These are phyloP conservation scores for Kodamaea ohmeri DNA, from an alignment of 1,139 yeast species.

Conservation along the genomic window DNA sequence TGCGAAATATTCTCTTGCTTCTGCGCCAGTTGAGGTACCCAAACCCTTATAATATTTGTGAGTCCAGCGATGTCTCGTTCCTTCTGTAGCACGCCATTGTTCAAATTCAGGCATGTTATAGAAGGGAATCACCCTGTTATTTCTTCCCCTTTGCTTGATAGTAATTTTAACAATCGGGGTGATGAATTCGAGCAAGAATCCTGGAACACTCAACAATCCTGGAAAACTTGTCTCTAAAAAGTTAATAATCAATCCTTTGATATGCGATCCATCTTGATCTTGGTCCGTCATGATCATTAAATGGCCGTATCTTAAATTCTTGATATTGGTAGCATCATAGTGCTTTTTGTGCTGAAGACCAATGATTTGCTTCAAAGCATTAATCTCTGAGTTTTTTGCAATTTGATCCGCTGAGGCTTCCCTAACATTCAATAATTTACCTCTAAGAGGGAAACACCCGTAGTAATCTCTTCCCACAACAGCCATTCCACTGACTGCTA, in stretches of 20 bases:
- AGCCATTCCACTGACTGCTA: slow-evolving; percentile 91
- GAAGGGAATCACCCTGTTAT: slow-evolving; percentile 61
- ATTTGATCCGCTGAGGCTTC: slow-evolving; percentile 96
- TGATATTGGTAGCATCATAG: slow-evolving; percentile 61
- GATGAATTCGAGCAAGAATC: slow-evolving; percentile 87
- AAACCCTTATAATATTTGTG: slow-evolving; percentile 98
- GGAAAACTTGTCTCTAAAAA: slow-evolving; percentile 94
- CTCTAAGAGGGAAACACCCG: slow-evolving; percentile 94
- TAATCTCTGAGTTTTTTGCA: slow-evolving; percentile 88
- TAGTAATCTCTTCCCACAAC: slow-evolving; percentile 95
- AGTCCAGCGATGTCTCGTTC: slow-evolving; percentile 74
- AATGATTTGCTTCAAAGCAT: slow-evolving; percentile 91
- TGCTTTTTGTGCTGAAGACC: slow-evolving; percentile 91
- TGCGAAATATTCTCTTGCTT: slow-evolving; percentile 86
- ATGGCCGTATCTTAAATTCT: slow-evolving; percentile 87
- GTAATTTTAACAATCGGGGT: slow-evolving; percentile 96
- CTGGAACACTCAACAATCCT: slow-evolving; percentile 86
- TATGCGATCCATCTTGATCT: slow-evolving; percentile 99
- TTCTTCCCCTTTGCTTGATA: slow-evolving; percentile 58
- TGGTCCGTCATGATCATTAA: slow-evolving; percentile 99
- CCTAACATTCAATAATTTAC: slow-evolving; percentile 91
- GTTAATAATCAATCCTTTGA: slow-evolving; percentile 92
- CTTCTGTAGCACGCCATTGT: slow-evolving; percentile 85
- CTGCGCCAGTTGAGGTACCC: slow-evolving; percentile 85
- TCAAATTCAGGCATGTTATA: slow-evolving; percentile 97